Conservation (phyloP, 352 stramenopile species). For the Blastocystis sp. region DNA sequence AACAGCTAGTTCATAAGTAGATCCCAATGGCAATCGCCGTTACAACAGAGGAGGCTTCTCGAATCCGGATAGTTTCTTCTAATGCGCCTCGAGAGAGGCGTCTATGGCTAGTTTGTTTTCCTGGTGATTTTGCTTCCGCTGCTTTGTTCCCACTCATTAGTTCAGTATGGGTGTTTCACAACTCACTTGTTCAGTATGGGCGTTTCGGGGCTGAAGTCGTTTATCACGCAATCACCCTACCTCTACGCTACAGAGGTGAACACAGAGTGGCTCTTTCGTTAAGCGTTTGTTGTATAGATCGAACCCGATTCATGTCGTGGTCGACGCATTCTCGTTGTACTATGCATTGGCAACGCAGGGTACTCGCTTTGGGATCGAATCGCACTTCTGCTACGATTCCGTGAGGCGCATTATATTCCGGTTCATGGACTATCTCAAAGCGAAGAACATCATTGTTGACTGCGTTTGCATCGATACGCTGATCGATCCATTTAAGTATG, state of each 20-base stretch:
- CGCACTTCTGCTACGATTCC: constrained; percentile 1
- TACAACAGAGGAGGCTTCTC: background rate
- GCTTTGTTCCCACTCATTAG: no score
- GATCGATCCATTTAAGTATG: background rate
- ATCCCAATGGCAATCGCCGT: background rate
- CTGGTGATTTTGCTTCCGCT: no score
- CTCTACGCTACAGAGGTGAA: background rate
- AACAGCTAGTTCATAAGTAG: background rate
- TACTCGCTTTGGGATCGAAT: background rate
- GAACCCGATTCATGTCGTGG: background rate
- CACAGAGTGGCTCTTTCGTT: background rate
- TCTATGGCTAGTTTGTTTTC: no score
- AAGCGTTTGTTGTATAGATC: background rate
- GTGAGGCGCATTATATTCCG: background rate
- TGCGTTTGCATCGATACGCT: constrained; percentile 31
- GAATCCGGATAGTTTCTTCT: no score
- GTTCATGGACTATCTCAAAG: constrained; percentile 25
- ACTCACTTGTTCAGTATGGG: background rate
- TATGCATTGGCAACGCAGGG: background rate
- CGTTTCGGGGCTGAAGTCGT: background rate
- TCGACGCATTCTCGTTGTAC: constrained; percentile 40
- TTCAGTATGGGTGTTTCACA: no score
- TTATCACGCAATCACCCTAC: background rate
- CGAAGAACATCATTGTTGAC: background rate
- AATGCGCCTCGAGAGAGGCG: no score